phyloP scores from a whole-genome alignment of 768 basidiomycete genomes.

The Suillus americanus region DNA sequence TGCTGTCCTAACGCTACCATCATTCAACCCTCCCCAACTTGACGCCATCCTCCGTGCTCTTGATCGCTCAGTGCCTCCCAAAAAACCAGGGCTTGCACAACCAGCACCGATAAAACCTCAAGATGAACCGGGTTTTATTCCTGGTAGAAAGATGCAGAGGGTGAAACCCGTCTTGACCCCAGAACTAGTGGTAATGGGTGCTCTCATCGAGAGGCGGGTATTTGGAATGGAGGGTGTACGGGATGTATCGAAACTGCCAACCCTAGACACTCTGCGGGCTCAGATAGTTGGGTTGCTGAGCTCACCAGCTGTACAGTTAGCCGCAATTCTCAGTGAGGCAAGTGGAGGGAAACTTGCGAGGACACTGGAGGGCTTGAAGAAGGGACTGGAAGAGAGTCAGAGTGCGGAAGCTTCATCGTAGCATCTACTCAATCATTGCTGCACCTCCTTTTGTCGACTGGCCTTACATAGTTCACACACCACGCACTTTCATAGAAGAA shows the following conservation, averaged over 20 bases:
- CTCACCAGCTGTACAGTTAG: slow-evolving; percentile 70
- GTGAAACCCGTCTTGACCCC: slow-evolving; percentile 55
- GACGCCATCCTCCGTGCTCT: slow-evolving; percentile 65
- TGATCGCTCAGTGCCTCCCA: slow-evolving; percentile 63
- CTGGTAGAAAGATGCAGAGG: slow-evolving; percentile 68
- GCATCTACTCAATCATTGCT: slow-evolving; percentile 5
- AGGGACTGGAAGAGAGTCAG: slow-evolving; percentile 56
- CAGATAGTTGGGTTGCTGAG: slow-evolving; percentile 87
- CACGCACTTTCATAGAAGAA: neutral
- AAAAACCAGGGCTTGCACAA: slow-evolving; percentile 50
- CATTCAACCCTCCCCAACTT: slow-evolving; percentile 73
- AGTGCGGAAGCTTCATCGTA: slow-evolving; percentile 20
- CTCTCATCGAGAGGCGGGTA: slow-evolving; percentile 74
- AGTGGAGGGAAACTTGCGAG: slow-evolving; percentile 67
- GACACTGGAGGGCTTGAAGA: slow-evolving; percentile 74
- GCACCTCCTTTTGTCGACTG: slow-evolving; percentile 3
- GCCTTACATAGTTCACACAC: slow-evolving; percentile 8
- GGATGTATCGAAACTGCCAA: slow-evolving; percentile 72
- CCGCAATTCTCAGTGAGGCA: slow-evolving; percentile 67
- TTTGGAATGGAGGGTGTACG: slow-evolving; percentile 59
- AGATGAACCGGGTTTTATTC: slow-evolving; percentile 60
- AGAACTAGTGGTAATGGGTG: slow-evolving; percentile 73
- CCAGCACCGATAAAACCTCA: slow-evolving; percentile 50
- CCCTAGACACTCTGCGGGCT: slow-evolving; percentile 71
- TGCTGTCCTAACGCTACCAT: slow-evolving; percentile 63